Percentiles rank a stretch among this genome's conserved stretches.
Evolutionary conservation across 75 land plant species (phyloP).

Genomic region (Sequoia sempervirens): DNA sequence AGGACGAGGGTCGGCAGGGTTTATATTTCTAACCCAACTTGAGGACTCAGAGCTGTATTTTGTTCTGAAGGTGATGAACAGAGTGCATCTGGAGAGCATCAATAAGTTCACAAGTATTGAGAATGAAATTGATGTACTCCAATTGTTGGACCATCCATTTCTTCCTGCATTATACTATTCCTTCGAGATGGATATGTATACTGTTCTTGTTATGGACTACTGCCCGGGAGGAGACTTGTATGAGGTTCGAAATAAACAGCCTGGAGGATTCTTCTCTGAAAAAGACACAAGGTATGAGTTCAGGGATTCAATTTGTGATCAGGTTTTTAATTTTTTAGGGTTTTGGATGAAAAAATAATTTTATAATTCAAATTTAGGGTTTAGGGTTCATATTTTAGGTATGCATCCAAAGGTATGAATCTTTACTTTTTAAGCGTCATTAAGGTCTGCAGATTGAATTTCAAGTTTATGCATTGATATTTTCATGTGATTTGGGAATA

Average conservation of each 20-base stretch:
- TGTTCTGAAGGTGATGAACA: background rate
- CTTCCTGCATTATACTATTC: conserved; percentile 17
- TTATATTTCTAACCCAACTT: background rate
- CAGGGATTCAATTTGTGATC: too few species aligned
- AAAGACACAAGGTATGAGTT: background rate
- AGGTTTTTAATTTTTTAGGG: too few species aligned
- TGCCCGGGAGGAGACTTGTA: too few species aligned
- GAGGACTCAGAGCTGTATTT: background rate
- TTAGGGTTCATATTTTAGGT: too few species aligned
- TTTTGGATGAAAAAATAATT: too few species aligned
- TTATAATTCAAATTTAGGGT: too few species aligned
- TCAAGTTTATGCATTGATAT: too few species aligned
- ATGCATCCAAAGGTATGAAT: too few species aligned
- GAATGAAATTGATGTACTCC: conserved; percentile 16
- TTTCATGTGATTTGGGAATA: too few species aligned
- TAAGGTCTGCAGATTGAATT: too few species aligned
- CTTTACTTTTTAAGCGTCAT: too few species aligned
- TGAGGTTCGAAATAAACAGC: too few species aligned
- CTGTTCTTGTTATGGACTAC: conserved; percentile 2
- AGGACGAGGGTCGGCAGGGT: background rate
- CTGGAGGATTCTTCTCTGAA: background rate
- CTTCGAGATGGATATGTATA: conserved; percentile 2
- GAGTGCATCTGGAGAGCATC: background rate
- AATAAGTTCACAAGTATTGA: background rate
- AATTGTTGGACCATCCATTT: conserved; percentile 20